These are phyloP conservation scores for Pseudogymnoascus sp. DNA, from an alignment of 2,329 filamentous ascomycete genomes.

Conservation along the genomic window DNA sequence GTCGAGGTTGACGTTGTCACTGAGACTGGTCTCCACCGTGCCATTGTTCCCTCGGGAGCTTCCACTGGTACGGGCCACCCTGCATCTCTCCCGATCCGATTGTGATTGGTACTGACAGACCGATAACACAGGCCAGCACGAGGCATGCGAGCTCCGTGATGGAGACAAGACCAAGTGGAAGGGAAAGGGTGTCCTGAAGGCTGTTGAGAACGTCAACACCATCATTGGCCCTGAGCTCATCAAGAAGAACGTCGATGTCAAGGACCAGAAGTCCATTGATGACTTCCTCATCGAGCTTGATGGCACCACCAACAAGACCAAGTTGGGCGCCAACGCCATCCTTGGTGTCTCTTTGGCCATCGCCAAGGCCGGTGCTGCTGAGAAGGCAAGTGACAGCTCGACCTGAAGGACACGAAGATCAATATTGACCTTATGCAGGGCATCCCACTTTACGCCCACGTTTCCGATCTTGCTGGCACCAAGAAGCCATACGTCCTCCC, in stretches of 20 bases:
- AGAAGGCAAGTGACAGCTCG: conserved; percentile 50
- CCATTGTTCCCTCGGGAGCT: conserved; percentile 93
- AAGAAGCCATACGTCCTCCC: conserved; percentile 89
- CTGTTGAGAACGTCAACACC: conserved; percentile 78
- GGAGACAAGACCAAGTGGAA: conserved; percentile 80
- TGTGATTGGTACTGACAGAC: conserved; percentile 17
- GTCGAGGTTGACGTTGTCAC: conserved; percentile 97
- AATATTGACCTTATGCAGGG: conserved; percentile 36
- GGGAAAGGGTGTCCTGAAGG: conserved; percentile 82
- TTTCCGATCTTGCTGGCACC: conserved; percentile 79
- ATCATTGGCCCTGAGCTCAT: conserved; percentile 73
- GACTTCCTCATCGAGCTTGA: conserved; percentile 80
- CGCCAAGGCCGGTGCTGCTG: conserved; percentile 81
- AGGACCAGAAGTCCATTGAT: conserved; percentile 78
- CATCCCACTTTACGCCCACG: conserved; percentile 78
- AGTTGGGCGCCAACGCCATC: conserved; percentile 82
- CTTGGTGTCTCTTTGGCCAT: conserved; percentile 76
- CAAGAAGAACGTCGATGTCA: conserved; percentile 74
- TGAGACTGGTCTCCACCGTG: conserved; percentile 91
- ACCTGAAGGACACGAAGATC: conserved; percentile 12
- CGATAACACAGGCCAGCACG: conserved; percentile 61
- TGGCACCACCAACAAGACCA: conserved; percentile 77
- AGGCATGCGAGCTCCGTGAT: conserved; percentile 85
- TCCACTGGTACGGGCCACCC: conserved; percentile 65
- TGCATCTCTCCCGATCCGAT: conserved; percentile 18